Evolutionary conservation across 495 filamentous ascomycete species (phyloP).

Genomic region (Aspergillus indologenus): DNA sequence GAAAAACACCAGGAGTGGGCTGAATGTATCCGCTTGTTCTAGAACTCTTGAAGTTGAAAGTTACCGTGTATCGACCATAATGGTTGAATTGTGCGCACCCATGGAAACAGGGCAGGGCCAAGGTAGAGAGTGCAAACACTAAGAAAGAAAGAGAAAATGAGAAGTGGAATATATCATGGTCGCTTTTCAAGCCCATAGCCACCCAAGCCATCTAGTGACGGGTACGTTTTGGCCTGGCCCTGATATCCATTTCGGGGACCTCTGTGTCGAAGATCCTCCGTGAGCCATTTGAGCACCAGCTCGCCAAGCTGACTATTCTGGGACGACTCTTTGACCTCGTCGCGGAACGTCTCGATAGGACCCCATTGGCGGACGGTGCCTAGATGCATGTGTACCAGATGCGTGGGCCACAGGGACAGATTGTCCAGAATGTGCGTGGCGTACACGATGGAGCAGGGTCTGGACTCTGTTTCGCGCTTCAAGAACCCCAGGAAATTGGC

Average conservation of each 20-base stretch:
- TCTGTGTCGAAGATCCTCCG: conserved; percentile 74
- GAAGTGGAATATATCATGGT: conserved; percentile 19
- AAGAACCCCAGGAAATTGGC: conserved; percentile 84
- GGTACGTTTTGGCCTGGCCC: conserved; percentile 69
- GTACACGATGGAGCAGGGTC: conserved; percentile 90
- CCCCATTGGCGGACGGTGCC: conserved; percentile 86
- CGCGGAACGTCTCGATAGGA: conserved; percentile 53
- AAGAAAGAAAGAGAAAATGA: conserved; percentile 9
- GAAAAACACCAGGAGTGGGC: conserved; percentile 29
- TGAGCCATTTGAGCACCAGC: conserved; percentile 83
- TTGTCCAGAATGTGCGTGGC: conserved; percentile 97
- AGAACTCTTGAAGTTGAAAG: conserved; percentile 13
- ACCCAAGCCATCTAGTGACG: conserved; percentile 61
- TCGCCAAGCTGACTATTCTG: conserved; percentile 76
- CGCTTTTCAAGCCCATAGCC: conserved; percentile 78
- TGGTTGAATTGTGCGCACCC: conserved; percentile 30
- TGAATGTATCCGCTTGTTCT: conserved; percentile 29
- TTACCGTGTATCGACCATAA: conserved; percentile 22
- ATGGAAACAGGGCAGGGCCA: conserved; percentile 8
- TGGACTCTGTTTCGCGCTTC: conserved; percentile 76
- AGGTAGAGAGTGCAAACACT: conserved; percentile 13
- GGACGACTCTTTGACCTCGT: conserved; percentile 39
- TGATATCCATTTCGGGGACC: conserved; percentile 66
- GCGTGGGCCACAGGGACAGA: conserved; percentile 85
- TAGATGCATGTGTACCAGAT: conserved; percentile 90